Base-by-base conservation (phyloP, 2,329 filamentous ascomycete genomes). In the Botrytis fabae region DNA sequence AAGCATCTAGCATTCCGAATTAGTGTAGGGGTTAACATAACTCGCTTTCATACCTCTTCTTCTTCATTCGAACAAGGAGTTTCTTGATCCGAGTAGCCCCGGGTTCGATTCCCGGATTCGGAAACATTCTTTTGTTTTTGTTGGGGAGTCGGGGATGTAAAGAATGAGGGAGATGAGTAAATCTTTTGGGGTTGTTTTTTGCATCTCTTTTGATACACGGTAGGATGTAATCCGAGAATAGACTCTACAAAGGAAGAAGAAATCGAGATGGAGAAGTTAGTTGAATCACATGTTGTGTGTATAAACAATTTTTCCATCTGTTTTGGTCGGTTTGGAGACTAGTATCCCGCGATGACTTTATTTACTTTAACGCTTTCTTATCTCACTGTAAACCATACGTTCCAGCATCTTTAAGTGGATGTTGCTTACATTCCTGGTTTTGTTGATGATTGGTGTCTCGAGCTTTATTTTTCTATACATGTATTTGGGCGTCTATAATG, bases 21-120 rank as follows among this genome's bases (percentile, higher is more conserved):
- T 65, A 57, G 51, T 57, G 51, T 57, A 57, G 51, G 51, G 51
- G 51, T 57, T 57, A 57, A 57, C 51, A 57, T 65, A 65, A 65
- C 63, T 65, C 63, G 63, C 63, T 65, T 65, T 65, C 63, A 65
- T 22, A 14, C 4, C 5, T 46, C 62, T 32, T 16, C 40, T 64
- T 6, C 18, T 35, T 12, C 18, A 32, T 0, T 3, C 2, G 28
- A 65, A 10, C 0, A 4, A 57, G 51, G 2, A 28, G 51, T 18
- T 18, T 0, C 6, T 18, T 65, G 63, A 32, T 22, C 48, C 64
- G 64, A 54, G 64, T 68, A 57, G 48, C 48, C 64, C 48, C 48
- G 48, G 64, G 64, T 68, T 68, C 48, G 64, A 68, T 54, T 68
- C 64, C 64, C 48, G 48, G 48, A 68, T 68, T 68, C 64, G 48